Base-by-base conservation (phyloP, 2,329 filamentous ascomycete species). In the Drechslerella dactyloides region DNA sequence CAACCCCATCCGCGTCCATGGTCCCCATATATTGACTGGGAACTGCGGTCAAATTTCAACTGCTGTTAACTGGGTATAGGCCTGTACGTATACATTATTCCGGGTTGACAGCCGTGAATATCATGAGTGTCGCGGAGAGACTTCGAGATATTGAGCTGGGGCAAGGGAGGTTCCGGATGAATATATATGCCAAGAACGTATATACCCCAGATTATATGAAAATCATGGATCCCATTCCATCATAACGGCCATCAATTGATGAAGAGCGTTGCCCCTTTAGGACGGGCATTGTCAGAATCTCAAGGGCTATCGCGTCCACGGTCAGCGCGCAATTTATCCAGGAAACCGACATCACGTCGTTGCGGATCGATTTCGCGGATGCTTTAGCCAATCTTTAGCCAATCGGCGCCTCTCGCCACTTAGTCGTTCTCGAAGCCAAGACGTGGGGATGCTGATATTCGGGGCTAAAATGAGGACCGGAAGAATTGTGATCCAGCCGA, bases 401-500 rank as follows among this genome's bases (percentile, higher is more conserved):
- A 42, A 42, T 42, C 37, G 37, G 37, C 13, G 37, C 13, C 37
- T 42, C 37, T 17, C 37, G n/a, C 37, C 11, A 42, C 11, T 5
- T 37, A 33, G 23, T 46, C 40, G 15, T 59, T 63, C 46, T 60
- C 53, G 66, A 64, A 53, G 58, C 46, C 53, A 24, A 30, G 51
- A 21, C 35, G 59, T 50, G 19, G 8, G 27, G 13, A 50, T 53
- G 10, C n/a, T 48, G 59, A 40, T 64, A 8, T 60, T 70, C 66
- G 66, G 66, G 66, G 66, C 66, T 70, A 70, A 70, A 70, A 52
- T 24, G 46, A 21, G 33, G 52, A 51, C 66, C 66, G 66, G 66
- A 54, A 70, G 50, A 70, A 70, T 69, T 69, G 58, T 63, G 58
- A 48, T 59, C 58, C 53, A 69, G 53, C 66, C 53, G 60, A 70